These are phyloP conservation scores for Wallacemonas sp. DNA, from an alignment of 208 protist species.

Conservation along the genomic window DNA sequence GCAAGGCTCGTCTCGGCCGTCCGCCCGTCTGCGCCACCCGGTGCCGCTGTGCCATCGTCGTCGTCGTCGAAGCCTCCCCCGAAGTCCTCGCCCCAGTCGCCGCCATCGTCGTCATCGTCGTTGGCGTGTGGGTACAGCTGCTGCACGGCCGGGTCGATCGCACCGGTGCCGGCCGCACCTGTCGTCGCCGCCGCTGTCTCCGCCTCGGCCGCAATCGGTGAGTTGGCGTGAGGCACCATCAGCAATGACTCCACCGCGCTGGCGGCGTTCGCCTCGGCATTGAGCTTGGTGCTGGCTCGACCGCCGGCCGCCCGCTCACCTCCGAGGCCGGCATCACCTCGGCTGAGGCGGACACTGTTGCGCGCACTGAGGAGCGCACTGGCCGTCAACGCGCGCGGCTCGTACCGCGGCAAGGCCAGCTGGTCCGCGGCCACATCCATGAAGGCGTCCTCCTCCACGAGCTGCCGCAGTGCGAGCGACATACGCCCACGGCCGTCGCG, in stretches of 20 bases:
- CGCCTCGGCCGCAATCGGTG: background rate
- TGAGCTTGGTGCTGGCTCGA: background rate
- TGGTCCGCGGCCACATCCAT: background rate
- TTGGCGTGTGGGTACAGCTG: background rate
- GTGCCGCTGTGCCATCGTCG: conserved; percentile 10
- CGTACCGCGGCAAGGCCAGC: background rate
- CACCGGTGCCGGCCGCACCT: background rate
- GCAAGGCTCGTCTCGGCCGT: background rate
- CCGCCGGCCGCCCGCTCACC: background rate
- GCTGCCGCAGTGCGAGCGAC: background rate
- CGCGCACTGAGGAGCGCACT: background rate
- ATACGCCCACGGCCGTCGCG: background rate
- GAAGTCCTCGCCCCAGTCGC: conserved; percentile 8
- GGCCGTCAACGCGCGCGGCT: background rate
- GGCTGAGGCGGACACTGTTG: conserved; percentile 5
- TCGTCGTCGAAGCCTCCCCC: conserved; percentile 18
- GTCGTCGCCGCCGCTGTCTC: background rate
- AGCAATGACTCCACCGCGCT: conserved; percentile 42
- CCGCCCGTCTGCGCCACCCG: background rate
- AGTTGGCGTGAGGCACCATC: conserved; percentile 31
- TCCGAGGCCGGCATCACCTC: too few species aligned
- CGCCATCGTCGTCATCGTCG: conserved; percentile 12
- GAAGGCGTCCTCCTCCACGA: conserved; percentile 1
- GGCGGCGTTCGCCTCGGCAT: background rate
- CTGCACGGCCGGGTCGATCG: conserved; percentile 3